Conservation (phyloP, 495 filamentous ascomycete species). For the Penicillium argentinense region DNA sequence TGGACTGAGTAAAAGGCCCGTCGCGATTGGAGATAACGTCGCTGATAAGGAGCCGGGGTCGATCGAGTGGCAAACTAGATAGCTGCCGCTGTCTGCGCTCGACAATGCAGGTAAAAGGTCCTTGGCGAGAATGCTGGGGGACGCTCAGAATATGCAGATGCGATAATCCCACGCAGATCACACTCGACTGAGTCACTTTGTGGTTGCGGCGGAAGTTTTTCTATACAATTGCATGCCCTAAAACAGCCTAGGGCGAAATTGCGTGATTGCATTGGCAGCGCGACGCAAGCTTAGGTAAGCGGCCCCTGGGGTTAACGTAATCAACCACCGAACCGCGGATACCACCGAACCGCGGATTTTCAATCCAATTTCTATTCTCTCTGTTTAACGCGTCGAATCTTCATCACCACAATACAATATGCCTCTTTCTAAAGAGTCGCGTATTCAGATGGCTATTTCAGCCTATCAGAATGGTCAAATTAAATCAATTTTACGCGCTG, state of each 20-base stretch:
- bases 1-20: constrained; percentile 25
- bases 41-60: constrained; percentile 20
- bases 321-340: too few species aligned
- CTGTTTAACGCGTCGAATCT: too few species aligned
- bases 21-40: constrained; percentile 27
- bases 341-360: too few species aligned
- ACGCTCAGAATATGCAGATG: not conserved
- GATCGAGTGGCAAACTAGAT: not conserved
- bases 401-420: too few species aligned
- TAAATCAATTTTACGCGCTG: too few species aligned
- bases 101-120: too few species aligned
- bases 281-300: constrained; percentile 11
- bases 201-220: constrained; percentile 16
- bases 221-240: constrained; percentile 17
- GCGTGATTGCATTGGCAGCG: constrained; percentile 16
- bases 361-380: too few species aligned
- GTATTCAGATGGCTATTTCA: too few species aligned
- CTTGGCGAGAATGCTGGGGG: not conserved
- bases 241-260: constrained; percentile 22
- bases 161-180: not conserved
- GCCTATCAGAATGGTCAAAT: too few species aligned
- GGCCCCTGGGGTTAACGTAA: too few species aligned
- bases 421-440: too few species aligned
- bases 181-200: not conserved
- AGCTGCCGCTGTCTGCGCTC: too few species aligned